Evolutionary conservation across 2,329 filamentous ascomycete species (phyloP), one percentile per base, ranked within the genome.

Genomic region (Myrmaecium sp.): DNA sequence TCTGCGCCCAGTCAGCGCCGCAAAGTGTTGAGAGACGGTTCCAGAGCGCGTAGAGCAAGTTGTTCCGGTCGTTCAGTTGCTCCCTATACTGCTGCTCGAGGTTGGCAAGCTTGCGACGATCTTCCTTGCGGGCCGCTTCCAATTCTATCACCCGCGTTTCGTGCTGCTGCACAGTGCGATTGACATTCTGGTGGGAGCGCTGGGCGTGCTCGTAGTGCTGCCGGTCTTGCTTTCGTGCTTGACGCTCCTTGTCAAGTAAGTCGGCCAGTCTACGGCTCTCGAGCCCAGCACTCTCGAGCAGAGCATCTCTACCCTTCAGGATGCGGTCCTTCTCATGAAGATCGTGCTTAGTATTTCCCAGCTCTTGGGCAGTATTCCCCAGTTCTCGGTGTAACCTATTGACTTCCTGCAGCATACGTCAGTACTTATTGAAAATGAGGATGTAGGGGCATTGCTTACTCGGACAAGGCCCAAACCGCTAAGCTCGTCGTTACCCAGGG

Each of bases 281-380:
- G 13, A 95, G 66, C 3, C 76, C 81, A 42, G 89, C 80, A 14
- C 74, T 81, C 51, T 98, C 89, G 6, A 98, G 69, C 4, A 95
- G 64, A 3, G 73, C 66, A 46, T 95, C 89, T 9, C 86, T 80
- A 48, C 86, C 81, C 42, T 84, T 82, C 43, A 98, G 74, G 38
- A 92, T 66, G 28, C 77, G 74, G 35, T 95, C 84, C 50, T 91
- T 94, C 47, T 95, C 84, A n/a, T 75, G 69, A 16, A 93, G 56
- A 8, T 80, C 69, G 7, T 71, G 69, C 46, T 79, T 82, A 10
- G 77, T 74, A 6, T 65, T 64, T 39, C 93, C 80, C 13, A 95
- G 72, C 34, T 93, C 81, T 24, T 79, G 70, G 12, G 81, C 64
- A 0, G 81, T 89, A 28, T 74, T 73, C 42, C 93, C 84, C 5